phyloP scores from a whole-genome alignment of 192 early-diverging fungal species.

The Backusella circina region DNA sequence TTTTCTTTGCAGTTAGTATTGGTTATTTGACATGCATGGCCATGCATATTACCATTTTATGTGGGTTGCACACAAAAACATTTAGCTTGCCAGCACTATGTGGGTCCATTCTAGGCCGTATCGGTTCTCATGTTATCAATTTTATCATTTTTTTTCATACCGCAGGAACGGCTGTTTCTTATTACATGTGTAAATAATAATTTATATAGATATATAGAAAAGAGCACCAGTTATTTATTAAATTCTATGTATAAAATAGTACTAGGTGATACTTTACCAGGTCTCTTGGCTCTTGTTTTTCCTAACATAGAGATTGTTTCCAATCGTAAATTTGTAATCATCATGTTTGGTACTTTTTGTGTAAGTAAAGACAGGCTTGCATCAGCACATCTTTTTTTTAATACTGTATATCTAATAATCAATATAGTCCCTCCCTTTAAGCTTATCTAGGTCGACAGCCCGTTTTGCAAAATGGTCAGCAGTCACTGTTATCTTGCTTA shows the following conservation, averaged over 20 bases:
- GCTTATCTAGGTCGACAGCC: conserved; percentile 58
- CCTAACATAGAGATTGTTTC: conserved; percentile 19
- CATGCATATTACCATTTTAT: conserved; percentile 51
- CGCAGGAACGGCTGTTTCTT: conserved; percentile 13
- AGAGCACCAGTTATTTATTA: not conserved
- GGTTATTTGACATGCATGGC: conserved; percentile 48
- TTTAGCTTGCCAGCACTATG: conserved; percentile 51
- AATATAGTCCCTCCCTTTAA: conserved; percentile 50
- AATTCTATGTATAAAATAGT: conserved; percentile 25
- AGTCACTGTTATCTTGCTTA: conserved; percentile 53
- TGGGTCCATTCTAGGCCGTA: conserved; percentile 41
- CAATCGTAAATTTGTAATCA: conserved; percentile 32
- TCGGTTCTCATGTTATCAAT: conserved; percentile 47
- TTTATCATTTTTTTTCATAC: conserved; percentile 57
- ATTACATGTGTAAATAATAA: conserved; percentile 14
- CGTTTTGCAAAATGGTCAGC: conserved; percentile 53
- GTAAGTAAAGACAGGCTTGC: conserved; percentile 5
- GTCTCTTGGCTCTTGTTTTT: conserved; percentile 28
- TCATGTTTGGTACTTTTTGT: conserved; percentile 19
- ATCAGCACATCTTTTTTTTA: not conserved
- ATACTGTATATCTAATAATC: not conserved
- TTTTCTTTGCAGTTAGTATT: conserved; percentile 41
- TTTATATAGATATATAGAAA: not conserved
- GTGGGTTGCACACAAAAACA: conserved; percentile 44
- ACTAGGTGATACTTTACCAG: conserved; percentile 44